phyloP scores from a whole-genome alignment of 192 early-diverging fungal species.

The Coemansia sp. region DNA sequence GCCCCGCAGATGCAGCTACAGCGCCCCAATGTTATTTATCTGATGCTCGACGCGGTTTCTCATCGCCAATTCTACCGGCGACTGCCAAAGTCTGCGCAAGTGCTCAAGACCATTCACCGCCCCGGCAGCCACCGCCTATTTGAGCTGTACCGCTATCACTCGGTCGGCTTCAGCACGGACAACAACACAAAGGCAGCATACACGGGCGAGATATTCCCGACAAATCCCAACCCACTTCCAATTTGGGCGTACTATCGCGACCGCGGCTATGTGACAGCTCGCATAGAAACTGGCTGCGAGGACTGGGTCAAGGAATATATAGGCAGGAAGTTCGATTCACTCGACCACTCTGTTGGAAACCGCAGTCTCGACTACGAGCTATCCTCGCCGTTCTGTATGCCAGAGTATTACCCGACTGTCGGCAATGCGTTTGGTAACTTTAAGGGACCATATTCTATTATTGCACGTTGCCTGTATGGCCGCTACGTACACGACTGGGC shows the following conservation, averaged over 20 bases:
- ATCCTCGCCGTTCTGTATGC: constrained; percentile 56
- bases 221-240: constrained; percentile 36
- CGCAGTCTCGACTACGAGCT: constrained; percentile 57
- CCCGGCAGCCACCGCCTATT: constrained; percentile 28
- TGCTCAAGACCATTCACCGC: constrained; percentile 30
- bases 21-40: constrained; percentile 55
- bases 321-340: constrained; percentile 8
- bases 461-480: constrained; percentile 39
- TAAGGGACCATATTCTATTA: constrained; percentile 43
- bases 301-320: constrained; percentile 56
- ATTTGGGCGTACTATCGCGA: constrained; percentile 61
- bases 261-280: constrained; percentile 56
- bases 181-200: constrained; percentile 56
- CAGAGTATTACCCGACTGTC: constrained; percentile 48
- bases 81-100: constrained; percentile 46
- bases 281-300: constrained; percentile 54
- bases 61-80: constrained; percentile 57
- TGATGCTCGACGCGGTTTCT: constrained; percentile 58
- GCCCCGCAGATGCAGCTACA: background rate
- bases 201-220: constrained; percentile 34
- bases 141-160: constrained; percentile 57
- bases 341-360: constrained; percentile 32
- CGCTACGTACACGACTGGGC: constrained; percentile 45
- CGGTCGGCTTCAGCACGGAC: constrained; percentile 55
- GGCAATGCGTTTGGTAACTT: constrained; percentile 59